Conservation (phyloP, 75 land plant genomes). For the Sequoiadendron giganteum region DNA sequence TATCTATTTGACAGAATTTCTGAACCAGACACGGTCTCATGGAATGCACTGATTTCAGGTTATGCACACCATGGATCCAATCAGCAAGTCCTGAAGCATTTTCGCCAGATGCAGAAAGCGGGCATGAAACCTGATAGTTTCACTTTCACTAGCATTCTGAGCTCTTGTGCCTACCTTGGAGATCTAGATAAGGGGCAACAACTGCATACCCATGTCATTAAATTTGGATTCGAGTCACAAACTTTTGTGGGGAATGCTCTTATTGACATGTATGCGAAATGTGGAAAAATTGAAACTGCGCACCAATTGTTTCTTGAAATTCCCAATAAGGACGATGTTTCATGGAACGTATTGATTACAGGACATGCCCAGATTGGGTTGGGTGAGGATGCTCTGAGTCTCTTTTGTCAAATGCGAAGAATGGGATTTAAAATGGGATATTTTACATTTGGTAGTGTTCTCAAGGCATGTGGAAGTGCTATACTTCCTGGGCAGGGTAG, state of each 20-base stretch:
- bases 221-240: constrained; percentile 12
- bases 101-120: constrained; percentile 5
- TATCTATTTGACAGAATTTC: constrained; percentile 10
- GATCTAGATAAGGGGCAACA: constrained; percentile 8
- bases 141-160: constrained; percentile 11
- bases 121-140: constrained; percentile 7
- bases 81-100: constrained; percentile 3
- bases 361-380: constrained; percentile 18
- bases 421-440: constrained; percentile 17
- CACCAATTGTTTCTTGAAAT: constrained; percentile 21
- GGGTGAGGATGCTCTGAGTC: constrained; percentile 20
- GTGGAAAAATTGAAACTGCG: constrained; percentile 12
- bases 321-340: constrained; percentile 23
- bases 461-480: constrained; percentile 30
- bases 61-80: constrained; percentile 9
- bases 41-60: constrained; percentile 15
- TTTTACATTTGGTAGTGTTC: constrained; percentile 28
- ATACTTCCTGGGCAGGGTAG: neutral
- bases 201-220: constrained; percentile 6
- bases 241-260: constrained; percentile 11
- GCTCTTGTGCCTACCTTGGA: constrained; percentile 10
- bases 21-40: constrained; percentile 18
- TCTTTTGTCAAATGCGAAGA: constrained; percentile 18
- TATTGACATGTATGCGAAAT: constrained; percentile 15
- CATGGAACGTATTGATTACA: constrained; percentile 23